Evolutionary conservation across 106 monocot genomes (phyloP), one percentile per base, ranked within the genome.

Genomic region (Apostasia shenzhenica): DNA sequence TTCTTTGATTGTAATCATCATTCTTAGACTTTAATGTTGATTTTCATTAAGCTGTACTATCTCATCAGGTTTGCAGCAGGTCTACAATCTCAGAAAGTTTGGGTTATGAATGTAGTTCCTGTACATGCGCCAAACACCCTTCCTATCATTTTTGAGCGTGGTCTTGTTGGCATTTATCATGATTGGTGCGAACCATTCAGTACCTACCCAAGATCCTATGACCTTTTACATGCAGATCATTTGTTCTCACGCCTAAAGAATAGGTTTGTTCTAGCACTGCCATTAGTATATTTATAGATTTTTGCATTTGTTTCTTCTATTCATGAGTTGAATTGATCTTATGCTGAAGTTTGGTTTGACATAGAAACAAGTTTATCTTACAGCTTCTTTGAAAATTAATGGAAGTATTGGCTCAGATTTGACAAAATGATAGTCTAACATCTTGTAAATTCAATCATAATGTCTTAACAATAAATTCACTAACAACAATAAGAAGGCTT

Each of bases 151-250:
- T 92, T 65, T 79, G 95, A 97, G 72, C 86, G 92, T 67, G 95
- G 95, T 52, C 89, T 97, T 71, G 42, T 97, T 61, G 95, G 95
- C 66, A 77, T 92, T 0, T 92, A 92, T 60, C 95, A 97, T 77
- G 89, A 97, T 72, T 97, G 95, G 95, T 97, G 95, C 69, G 92
- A 97, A 71, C 82, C 95, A 64, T 97, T 97, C 73, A 85, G 86
- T 78, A 89, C 89, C 54, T 87, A 87, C 63, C 95, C 95, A 62
- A 82, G 95, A 70, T 89, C 95, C 0, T 97, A 92, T 61, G 95
- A 97, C 63, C 95, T 97, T 72, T 69, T 97, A 41, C 95, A 97
- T 78, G 86, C 92, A 40, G 95, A 97, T 78, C 95, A 97, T 79
- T 69, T 97, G 51, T 92, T 97, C 67, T 86, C 95, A 55, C 82